Evolutionary conservation across 2,329 filamentous ascomycete genomes (phyloP), one percentile per base, ranked within the genome.

Genomic region (Passalora sequoiae): DNA sequence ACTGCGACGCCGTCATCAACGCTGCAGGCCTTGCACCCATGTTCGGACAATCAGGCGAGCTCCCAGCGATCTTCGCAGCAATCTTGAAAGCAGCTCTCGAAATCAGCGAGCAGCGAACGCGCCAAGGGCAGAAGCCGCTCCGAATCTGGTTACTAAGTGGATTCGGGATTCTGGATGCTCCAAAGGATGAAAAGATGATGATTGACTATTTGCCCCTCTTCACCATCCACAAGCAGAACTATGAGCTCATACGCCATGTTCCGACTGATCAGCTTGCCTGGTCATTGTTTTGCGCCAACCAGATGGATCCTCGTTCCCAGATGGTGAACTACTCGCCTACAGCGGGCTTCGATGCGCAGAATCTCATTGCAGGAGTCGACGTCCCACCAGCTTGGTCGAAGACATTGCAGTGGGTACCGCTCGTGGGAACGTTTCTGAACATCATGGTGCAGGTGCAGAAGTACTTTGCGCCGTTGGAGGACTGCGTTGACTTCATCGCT

Each of bases 1-100:
- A 59, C 35, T 69, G 68, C 47, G 64, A 69, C 46, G 67, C 59
- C 7, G 60, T 72, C 13, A 50, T 71, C 43, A 66, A 65, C 43
- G 61, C 65, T 3, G 69, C 69, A 4, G 68, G 68, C 4, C 17
- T 69, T 12, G 45, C 62, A 24, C 63, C 67, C 1, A 68, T 68
- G 64, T 66, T 66, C 61, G 50, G 62, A 15, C 48, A 60, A 15
- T 61, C 63, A 37, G 63, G 57, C 35, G 53, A 65, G 3, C 45
- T 69, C 27, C 63, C 66, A 3, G 58, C 50, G 16, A 68, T 71
- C 44, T 66, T 67, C 40, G 53, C 44, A 15, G 61, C 69, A 4
- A 65, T 69, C 2, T 33, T 63, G 7, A 49, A 65, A 36, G 66
- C 59, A 4, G 64, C 60, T 12, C 44, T 27, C 6, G 24, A 27